Conservation (phyloP, 768 basidiomycete species). For the Paxillus rubicundulus region DNA sequence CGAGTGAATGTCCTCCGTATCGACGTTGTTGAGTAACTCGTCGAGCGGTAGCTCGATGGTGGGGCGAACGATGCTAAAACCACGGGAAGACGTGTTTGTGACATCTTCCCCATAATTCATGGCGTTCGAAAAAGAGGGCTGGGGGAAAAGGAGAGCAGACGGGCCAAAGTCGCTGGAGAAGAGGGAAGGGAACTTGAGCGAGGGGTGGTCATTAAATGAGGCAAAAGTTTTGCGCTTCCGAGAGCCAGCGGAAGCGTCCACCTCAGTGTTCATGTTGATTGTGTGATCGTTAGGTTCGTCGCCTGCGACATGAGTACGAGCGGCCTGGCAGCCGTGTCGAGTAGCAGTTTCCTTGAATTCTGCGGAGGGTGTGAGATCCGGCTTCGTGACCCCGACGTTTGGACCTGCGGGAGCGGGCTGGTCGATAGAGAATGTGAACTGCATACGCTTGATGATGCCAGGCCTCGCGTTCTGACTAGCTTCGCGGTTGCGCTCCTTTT, state of each 20-base stretch:
- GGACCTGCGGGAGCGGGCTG: slow-evolving; percentile 51
- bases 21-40: slow-evolving; percentile 54
- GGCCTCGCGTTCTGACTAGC: slow-evolving; percentile 59
- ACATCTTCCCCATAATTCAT: slow-evolving; percentile 81
- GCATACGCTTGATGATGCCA: slow-evolving; percentile 83
- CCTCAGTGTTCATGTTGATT: slow-evolving; percentile 14
- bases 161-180: slow-evolving; percentile 79
- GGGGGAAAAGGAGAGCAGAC: slow-evolving; percentile 67
- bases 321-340: slow-evolving; percentile 39
- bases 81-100: slow-evolving; percentile 45
- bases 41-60: slow-evolving; percentile 88
- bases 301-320: slow-evolving; percentile 36
- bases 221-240: slow-evolving; percentile 26
- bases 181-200: slow-evolving; percentile 68
- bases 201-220: slow-evolving; percentile 25
- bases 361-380: slow-evolving; percentile 63
- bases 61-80: slow-evolving; percentile 65
- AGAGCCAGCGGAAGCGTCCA: slow-evolving; percentile 26
- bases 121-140: slow-evolving; percentile 60
- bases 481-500: slow-evolving; percentile 79
- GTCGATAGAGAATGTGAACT: slow-evolving; percentile 86
- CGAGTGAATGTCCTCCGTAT: slow-evolving; percentile 18
- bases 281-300: slow-evolving; percentile 19
- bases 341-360: slow-evolving; percentile 55
- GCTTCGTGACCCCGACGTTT: slow-evolving; percentile 52